Evolutionary conservation across 495 filamentous ascomycete species (phyloP).

Genomic region (Mycothermus thermophilus): DNA sequence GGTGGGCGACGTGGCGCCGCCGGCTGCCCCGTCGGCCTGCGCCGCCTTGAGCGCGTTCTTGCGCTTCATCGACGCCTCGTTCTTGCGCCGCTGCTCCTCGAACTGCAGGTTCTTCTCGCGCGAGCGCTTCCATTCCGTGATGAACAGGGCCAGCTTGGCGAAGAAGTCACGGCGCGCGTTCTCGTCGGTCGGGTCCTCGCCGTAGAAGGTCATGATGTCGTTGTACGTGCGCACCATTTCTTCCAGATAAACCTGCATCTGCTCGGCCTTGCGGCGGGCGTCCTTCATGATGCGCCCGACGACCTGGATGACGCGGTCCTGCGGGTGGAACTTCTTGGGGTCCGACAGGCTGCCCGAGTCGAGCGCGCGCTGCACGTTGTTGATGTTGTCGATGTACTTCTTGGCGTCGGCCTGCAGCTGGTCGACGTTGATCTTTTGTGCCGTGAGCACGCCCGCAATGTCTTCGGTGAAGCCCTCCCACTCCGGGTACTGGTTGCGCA

Average conservation of each 20-base stretch:
- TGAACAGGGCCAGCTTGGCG: slow-evolving; percentile 80
- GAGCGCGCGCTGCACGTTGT: slow-evolving; percentile 79
- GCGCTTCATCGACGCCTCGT: slow-evolving; percentile 81
- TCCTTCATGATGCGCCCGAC: slow-evolving; percentile 94
- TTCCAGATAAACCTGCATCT: slow-evolving; percentile 85
- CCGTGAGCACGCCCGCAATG: slow-evolving; percentile 61
- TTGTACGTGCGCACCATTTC: slow-evolving; percentile 86
- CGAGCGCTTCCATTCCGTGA: slow-evolving; percentile 91
- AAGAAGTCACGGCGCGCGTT: slow-evolving; percentile 96
- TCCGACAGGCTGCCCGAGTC: slow-evolving; percentile 93
- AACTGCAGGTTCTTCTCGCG: slow-evolving; percentile 76
- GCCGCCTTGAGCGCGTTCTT: slow-evolving; percentile 59
- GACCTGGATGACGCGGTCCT: slow-evolving; percentile 85
- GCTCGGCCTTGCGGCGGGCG: slow-evolving; percentile 86
- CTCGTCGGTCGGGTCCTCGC: slow-evolving; percentile 84
- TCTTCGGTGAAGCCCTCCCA: slow-evolving; percentile 85
- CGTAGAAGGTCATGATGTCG: slow-evolving; percentile 94
- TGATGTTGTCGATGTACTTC: slow-evolving; percentile 88
- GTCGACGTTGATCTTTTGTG: slow-evolving; percentile 94
- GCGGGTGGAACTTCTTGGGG: slow-evolving; percentile 93
- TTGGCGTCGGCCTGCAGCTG: slow-evolving; percentile 79
- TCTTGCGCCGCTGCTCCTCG: slow-evolving; percentile 70
- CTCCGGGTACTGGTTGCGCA: slow-evolving; percentile 88
- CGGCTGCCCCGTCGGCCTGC: slow-evolving; percentile 32
- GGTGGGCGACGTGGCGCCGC: slow-evolving; percentile 49